Base-by-base conservation (phyloP, 345 rosid species). In the Aurinia saxatilis region DNA sequence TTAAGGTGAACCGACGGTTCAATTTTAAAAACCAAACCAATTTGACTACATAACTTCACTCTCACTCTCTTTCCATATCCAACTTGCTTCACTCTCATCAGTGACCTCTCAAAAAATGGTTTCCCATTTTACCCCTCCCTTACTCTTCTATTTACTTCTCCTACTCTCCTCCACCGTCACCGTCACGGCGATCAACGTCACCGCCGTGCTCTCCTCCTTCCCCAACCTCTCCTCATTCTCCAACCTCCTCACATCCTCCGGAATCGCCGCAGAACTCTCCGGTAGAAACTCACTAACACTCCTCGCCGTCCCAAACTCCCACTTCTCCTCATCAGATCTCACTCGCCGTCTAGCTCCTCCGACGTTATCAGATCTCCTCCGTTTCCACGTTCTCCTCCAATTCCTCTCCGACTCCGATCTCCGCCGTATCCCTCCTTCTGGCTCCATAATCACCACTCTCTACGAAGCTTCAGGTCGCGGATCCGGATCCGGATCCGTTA, bases 381-480 rank as follows among this genome's bases (percentile, higher is more conserved):
- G 96, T 57, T 90, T 82, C 79, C 88, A 93, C 67, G 75, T 90
- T 57, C 84, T 93, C 17, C 82, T 93, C 37, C 87, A 86, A 37
- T 93, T 73, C 84, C 64, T 90, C 70, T 86, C 95, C 23, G 71
- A 69, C 66, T 44, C 75, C 11, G 85, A 79, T 75, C 92, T 93
- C 75, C 82, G 60, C 16, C 73, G 81, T 46, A 71, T 90, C 65
- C 79, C 92, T 2, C 72, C 91, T 1, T 50, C 75, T 0, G 75
- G 71, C 48, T 58, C 71, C 21, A 47, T 62, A 8, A 56, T 71
- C 16, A 71, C 75, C 0, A 71, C 75, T 10, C 62, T 71, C 5
- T 71, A 71, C 66, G 71, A 64, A 57, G 75, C 75, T 0, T 71
- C 66, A 0, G 75, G 75, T 0, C 70, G 54, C n/a, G 53, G 52